Percentiles rank a stretch among this genome's conserved stretches.
Conservation (phyloP, 148 eudicot genomes). For the Suaeda aralocaspica region DNA sequence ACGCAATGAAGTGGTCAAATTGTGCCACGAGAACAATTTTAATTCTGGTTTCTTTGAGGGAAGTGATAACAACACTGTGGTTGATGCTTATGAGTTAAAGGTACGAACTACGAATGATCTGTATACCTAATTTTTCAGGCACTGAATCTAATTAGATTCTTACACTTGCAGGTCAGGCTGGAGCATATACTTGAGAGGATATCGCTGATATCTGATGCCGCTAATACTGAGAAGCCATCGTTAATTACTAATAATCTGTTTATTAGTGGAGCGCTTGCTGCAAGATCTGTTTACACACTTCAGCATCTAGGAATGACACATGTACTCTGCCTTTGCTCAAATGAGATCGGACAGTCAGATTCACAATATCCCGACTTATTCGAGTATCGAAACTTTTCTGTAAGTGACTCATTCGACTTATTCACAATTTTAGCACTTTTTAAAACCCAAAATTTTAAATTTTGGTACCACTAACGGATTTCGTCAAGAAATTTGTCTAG, state of each 20-base stretch:
- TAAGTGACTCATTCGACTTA: no score
- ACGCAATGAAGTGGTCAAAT: conserved; percentile 76
- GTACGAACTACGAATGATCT: conserved; percentile 27
- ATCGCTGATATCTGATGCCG: conserved; percentile 86
- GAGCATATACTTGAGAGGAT: conserved; percentile 97
- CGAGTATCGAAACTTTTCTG: conserved; percentile 69
- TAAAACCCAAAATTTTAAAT: no score
- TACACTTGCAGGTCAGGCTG: conserved; percentile 67
- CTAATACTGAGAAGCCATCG: conserved; percentile 92
- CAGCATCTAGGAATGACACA: conserved; percentile 86
- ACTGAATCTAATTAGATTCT: conserved; percentile 5
- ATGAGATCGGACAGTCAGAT: conserved; percentile 95
- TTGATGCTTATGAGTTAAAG: conserved; percentile 96
- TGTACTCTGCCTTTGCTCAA: conserved; percentile 85
- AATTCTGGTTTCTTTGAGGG: conserved; percentile 90
- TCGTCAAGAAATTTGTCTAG: no score
- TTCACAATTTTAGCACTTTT: no score
- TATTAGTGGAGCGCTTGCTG: conserved; percentile 96
- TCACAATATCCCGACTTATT: conserved; percentile 76
- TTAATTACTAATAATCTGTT: conserved; percentile 50
- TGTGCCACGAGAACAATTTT: conserved; percentile 92
- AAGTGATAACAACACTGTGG: conserved; percentile 64
- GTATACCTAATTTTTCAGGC: neutral
- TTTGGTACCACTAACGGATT: no score
- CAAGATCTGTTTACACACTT: conserved; percentile 85